Base-by-base conservation (phyloP, 1,139 yeast species). In the Kurtzmaniella quercitrusa region DNA sequence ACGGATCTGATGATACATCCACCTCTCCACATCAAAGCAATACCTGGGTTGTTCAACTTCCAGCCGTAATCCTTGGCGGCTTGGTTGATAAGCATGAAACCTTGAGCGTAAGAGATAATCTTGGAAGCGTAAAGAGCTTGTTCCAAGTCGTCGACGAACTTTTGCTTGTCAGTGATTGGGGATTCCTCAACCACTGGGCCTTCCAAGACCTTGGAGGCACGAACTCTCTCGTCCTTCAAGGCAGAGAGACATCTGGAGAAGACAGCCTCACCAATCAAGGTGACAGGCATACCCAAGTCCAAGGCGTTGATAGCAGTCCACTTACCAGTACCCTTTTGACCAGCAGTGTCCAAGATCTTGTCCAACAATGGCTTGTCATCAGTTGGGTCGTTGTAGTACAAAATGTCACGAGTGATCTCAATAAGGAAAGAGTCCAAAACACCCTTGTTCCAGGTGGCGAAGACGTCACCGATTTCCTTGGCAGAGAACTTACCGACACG, bases 11-110 rank as follows among this genome's bases (percentile, higher is more conserved):
- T 93, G 71, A 93, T 93, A 81, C 98, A 93, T 57, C 98, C 98
- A 77, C 98, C 98, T 82, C 98, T 86, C 98, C 98, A 93, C 98
- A 93, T 93, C 64, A 93, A 82, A 56, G 98, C 98, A 61, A 93
- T 93, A 51, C 95, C 93, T 55, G 98, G 96, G 82, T 88, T 87
- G 86, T 93, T 93, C 69, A 93, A 80, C 69, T 88, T 83, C 98
- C 98, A 93, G 62, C 84, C 84, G 80, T 88, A 93, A 70, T 88
- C 96, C 74, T 80, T 85, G 56, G 96, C 98, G 57, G 98, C 98
- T 72, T 93, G 96, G 69, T 94, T 88, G 74, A 93, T 89, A 68
- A 93, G 83, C 98, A 93, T 93, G 85, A 93, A 93, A 68, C 98
- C 98, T 78, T 93, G 98, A 55, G 98, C 95, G 70, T 93, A 93